phyloP scores from a whole-genome alignment of 345 rosid species.

The Eucalyptus urophylla region DNA sequence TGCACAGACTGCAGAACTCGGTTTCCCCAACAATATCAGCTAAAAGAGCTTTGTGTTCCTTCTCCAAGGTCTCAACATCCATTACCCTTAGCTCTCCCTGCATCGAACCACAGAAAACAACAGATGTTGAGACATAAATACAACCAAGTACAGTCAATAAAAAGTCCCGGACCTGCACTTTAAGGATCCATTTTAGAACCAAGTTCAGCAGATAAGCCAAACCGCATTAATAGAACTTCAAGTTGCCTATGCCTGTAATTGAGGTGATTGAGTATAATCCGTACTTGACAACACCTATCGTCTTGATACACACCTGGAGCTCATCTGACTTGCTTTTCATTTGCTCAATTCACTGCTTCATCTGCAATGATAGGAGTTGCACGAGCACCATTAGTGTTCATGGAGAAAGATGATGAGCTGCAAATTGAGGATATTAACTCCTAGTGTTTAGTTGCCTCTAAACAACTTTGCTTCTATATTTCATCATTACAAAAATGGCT shows the following conservation, averaged over 20 bases:
- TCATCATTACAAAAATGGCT: neutral
- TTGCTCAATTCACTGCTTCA: conserved; percentile 13
- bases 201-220: neutral
- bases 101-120: neutral
- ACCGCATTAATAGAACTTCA: neutral
- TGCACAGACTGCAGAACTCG: conserved; percentile 39
- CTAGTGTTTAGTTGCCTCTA: neutral
- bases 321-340: conserved; percentile 25
- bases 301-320: conserved; percentile 24
- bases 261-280: neutral
- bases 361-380: conserved; percentile 13
- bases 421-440: neutral
- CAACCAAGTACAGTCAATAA: neutral
- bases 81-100: conserved; percentile 49
- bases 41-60: conserved; percentile 33
- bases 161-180: neutral
- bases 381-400: neutral
- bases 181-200: neutral
- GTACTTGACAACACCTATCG: neutral
- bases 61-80: conserved; percentile 36
- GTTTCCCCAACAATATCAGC: conserved; percentile 50
- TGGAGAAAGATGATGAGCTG: neutral
- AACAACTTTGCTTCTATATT: neutral
- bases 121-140: neutral
- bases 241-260: neutral